These are phyloP conservation scores for Tylopilus cervinicoccineus DNA, from an alignment of 768 basidiomycete species.

Conservation along the genomic window DNA sequence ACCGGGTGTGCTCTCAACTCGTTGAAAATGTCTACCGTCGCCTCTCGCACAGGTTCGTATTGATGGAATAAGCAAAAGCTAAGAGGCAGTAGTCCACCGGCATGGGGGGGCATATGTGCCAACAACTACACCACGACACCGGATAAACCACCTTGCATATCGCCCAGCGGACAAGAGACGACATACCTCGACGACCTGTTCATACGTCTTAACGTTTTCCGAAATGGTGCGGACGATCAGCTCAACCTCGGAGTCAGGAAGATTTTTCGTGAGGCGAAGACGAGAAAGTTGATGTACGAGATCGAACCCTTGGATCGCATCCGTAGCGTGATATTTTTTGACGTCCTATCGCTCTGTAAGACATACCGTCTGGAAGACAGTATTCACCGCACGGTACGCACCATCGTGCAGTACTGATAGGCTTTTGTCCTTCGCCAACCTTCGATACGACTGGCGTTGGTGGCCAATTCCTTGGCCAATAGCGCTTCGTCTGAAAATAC, in stretches of 20 bases:
- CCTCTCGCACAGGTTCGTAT: conserved; percentile 66
- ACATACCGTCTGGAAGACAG: not conserved
- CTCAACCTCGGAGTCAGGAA: conserved; percentile 71
- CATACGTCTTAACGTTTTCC: conserved; percentile 72
- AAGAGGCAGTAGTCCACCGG: conserved; percentile 79
- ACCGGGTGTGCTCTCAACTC: conserved; percentile 75
- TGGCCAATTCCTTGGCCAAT: conserved; percentile 64
- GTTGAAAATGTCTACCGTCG: conserved; percentile 81
- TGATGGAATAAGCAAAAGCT: conserved; percentile 93
- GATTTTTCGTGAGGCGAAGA: conserved; percentile 65
- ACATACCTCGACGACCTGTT: conserved; percentile 83
- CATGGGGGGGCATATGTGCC: conserved; percentile 66
- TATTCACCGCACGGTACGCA: conserved; percentile 33
- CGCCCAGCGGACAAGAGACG: not conserved
- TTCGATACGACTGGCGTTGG: conserved; percentile 83
- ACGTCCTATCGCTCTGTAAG: conserved; percentile 55
- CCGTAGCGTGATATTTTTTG: conserved; percentile 45
- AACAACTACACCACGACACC: conserved; percentile 55
- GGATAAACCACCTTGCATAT: not conserved
- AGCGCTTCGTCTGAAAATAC: conserved; percentile 70
- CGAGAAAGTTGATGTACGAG: conserved; percentile 81
- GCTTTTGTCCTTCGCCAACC: conserved; percentile 86
- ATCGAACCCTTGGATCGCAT: conserved; percentile 77
- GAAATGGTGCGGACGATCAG: conserved; percentile 72
- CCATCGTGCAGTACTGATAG: conserved; percentile 70